A percentile compares a stretch with the other conserved stretches of the same genome.
These are phyloP conservation scores for Trichophaea hybrida DNA, from an alignment of 2,329 filamentous ascomycete species.

Conservation along the genomic window DNA sequence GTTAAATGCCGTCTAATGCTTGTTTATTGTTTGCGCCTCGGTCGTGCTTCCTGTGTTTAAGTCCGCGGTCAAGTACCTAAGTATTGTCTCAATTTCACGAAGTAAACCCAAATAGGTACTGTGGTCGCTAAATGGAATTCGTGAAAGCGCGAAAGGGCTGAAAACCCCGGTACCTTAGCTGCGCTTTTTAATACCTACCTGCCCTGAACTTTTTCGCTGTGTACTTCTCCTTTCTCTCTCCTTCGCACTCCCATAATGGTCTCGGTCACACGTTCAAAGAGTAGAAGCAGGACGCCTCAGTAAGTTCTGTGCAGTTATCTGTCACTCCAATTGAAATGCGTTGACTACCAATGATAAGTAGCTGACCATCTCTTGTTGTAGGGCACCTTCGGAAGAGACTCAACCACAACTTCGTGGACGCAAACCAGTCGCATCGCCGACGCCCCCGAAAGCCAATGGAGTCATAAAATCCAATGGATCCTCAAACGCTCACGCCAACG, in stretches of 20 bases:
- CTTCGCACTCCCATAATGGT: slow-evolving; percentile 4
- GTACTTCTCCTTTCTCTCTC: background rate
- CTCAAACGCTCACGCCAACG: slow-evolving; percentile 8
- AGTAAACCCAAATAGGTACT: too few relatives aligned
- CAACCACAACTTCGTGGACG: slow-evolving; percentile 24
- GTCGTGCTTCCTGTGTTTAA: too few relatives aligned
- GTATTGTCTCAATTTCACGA: too few relatives aligned
- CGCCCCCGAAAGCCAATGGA: background rate
- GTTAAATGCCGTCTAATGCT: too few relatives aligned
- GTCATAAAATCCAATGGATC: slow-evolving; percentile 8
- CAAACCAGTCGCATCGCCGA: background rate
- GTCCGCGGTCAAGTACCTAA: too few relatives aligned
- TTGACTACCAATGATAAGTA: too few relatives aligned
- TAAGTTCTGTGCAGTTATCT: background rate
- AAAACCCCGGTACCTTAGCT: too few relatives aligned
- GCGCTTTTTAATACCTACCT: background rate
- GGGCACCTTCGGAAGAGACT: slow-evolving; percentile 7
- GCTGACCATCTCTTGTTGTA: background rate
- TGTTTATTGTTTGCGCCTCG: too few relatives aligned
- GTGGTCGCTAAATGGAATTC: too few relatives aligned
- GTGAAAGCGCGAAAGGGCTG: too few relatives aligned
- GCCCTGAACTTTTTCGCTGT: background rate
- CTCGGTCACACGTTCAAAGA: slow-evolving; percentile 4
- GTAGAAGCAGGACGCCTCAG: background rate
- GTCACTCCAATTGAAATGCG: too few relatives aligned